phyloP scores from a whole-genome alignment of 75 land plant species.

The Azolla pinnata region DNA sequence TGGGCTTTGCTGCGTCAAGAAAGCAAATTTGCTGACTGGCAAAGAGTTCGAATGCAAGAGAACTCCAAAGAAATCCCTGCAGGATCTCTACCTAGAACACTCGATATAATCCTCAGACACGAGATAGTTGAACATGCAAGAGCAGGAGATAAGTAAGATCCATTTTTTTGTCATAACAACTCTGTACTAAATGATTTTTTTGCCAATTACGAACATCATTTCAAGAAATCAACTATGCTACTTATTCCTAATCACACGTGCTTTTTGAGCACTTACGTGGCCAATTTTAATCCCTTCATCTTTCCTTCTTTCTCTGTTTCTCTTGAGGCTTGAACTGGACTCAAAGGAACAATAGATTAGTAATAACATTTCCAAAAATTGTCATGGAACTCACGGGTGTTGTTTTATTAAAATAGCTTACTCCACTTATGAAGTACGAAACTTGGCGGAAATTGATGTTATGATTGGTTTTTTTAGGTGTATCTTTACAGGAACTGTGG shows the following conservation, averaged over 20 bases:
- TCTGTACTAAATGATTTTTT: too few relatives aligned
- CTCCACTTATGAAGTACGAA: too few relatives aligned
- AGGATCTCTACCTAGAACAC: slow-evolving; percentile 94
- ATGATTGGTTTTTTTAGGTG: slow-evolving; percentile 40
- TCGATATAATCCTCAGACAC: slow-evolving; percentile 95
- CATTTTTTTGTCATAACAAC: not conserved
- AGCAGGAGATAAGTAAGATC: slow-evolving; percentile 91
- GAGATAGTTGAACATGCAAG: slow-evolving; percentile 97
- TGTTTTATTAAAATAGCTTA: too few relatives aligned
- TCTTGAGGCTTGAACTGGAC: too few relatives aligned
- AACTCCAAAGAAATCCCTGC: slow-evolving; percentile 94
- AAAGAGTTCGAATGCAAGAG: slow-evolving; percentile 97
- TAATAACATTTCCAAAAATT: too few relatives aligned
- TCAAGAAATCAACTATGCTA: too few relatives aligned
- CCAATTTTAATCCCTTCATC: too few relatives aligned
- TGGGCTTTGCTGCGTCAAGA: slow-evolving; percentile 89
- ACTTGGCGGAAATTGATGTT: not conserved
- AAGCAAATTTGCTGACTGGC: slow-evolving; percentile 97
- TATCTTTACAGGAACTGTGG: slow-evolving; percentile 89
- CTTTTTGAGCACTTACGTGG: too few relatives aligned
- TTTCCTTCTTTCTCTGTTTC: too few relatives aligned
- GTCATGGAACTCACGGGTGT: too few relatives aligned
- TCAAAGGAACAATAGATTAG: too few relatives aligned
- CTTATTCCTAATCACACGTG: too few relatives aligned
- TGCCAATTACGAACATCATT: not conserved